A percentile compares a stretch with the other conserved stretches of the same genome.
Conservation (phyloP, 2,329 filamentous ascomycete species). For the Fusarium clavum region DNA sequence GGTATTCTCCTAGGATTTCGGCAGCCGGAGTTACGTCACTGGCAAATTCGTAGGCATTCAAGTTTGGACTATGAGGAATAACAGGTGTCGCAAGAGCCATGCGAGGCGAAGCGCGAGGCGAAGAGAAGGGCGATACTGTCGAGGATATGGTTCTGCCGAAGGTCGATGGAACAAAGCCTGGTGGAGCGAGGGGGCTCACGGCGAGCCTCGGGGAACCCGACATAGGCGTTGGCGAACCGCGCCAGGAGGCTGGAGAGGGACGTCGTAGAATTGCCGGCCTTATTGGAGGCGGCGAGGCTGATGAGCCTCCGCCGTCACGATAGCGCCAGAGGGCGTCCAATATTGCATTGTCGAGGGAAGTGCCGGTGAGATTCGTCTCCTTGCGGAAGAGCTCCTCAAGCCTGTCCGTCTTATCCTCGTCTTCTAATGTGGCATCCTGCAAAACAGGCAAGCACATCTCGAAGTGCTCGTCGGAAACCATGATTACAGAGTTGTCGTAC, state of each 20-base stretch:
- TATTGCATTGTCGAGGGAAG: slow-evolving; percentile 87
- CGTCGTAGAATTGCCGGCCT: slow-evolving; percentile 91
- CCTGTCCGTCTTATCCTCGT: slow-evolving; percentile 95
- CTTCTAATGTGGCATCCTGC: slow-evolving; percentile 83
- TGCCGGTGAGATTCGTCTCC: slow-evolving; percentile 79
- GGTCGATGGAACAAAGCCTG: slow-evolving; percentile 82
- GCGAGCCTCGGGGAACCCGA: slow-evolving; percentile 85
- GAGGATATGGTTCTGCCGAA: slow-evolving; percentile 81
- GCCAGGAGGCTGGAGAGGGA: slow-evolving; percentile 94
- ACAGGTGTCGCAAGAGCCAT: slow-evolving; percentile 88
- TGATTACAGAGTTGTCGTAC: slow-evolving; percentile 57
- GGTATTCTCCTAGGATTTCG: slow-evolving; percentile 91
- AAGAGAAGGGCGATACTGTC: slow-evolving; percentile 90
- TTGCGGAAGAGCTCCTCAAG: slow-evolving; percentile 86
- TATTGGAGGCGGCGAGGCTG: slow-evolving; percentile 83
- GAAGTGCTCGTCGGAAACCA: slow-evolving; percentile 94
- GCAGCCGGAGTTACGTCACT: slow-evolving; percentile 83
- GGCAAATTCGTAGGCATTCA: slow-evolving; percentile 95
- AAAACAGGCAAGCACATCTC: slow-evolving; percentile 91
- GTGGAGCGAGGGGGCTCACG: slow-evolving; percentile 85
- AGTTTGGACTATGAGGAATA: slow-evolving; percentile 91
- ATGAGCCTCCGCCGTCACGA: slow-evolving; percentile 72
- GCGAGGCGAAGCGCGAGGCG: slow-evolving; percentile 90
- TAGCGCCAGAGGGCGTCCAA: slow-evolving; percentile 91
- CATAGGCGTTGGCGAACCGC: slow-evolving; percentile 81